These are phyloP conservation scores for Bassia scoparia DNA, from an alignment of 148 eudicot genomes.

Conservation along the genomic window DNA sequence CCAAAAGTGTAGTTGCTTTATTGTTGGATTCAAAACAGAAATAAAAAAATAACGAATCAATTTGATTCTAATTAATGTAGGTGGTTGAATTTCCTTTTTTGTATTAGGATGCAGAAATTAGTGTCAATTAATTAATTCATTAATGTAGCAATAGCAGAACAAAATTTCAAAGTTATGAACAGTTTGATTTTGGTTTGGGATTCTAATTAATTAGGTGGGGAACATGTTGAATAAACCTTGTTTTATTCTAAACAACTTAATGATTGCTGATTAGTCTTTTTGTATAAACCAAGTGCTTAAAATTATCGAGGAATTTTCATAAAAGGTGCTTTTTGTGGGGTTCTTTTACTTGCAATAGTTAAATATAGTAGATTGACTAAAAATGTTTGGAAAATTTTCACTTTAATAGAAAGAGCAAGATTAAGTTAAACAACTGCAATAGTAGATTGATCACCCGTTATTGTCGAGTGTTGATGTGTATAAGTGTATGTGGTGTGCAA, in stretches of 20 bases:
- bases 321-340: background rate
- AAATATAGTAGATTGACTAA: background rate
- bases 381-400: background rate
- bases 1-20: background rate
- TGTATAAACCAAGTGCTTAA: background rate
- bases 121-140: background rate
- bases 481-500: no score
- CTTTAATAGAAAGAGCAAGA: background rate
- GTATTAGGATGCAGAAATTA: background rate
- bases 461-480: no score
- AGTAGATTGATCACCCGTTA: background rate
- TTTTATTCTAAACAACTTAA: background rate
- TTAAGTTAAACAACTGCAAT: background rate
- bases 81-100: background rate
- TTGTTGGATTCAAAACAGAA: background rate
- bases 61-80: background rate
- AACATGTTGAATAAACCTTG: background rate
- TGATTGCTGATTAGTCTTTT: background rate
- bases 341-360: background rate
- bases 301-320: background rate
- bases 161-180: background rate
- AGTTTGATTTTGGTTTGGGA: background rate
- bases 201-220: background rate
- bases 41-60: no score
- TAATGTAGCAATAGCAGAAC: background rate